phyloP scores from a whole-genome alignment of 345 rosid genomes.

The Turnera subulata region DNA sequence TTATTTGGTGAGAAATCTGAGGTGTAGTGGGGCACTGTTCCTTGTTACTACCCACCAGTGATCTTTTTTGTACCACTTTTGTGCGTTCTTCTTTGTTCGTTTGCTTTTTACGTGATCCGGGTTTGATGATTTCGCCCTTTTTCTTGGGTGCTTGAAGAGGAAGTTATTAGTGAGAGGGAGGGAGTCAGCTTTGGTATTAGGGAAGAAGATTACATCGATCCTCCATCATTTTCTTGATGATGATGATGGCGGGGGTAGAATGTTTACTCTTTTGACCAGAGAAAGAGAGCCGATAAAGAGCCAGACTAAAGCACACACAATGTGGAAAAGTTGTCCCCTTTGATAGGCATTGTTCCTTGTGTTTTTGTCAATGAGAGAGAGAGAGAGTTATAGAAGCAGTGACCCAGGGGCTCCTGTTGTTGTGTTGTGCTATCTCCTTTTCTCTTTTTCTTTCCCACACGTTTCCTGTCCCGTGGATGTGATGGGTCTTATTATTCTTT shows the following conservation, averaged over 20 bases:
- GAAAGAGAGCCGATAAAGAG: slow-evolving; percentile 13
- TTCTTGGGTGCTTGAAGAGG: slow-evolving; percentile 23
- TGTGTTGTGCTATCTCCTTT: neutral
- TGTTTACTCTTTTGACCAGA: slow-evolving; percentile 15
- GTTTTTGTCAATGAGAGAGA: slow-evolving; percentile 16
- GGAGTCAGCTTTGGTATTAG: slow-evolving; percentile 30
- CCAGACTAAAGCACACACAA: slow-evolving; percentile 11
- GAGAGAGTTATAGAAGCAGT: slow-evolving; percentile 12
- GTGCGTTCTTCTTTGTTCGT: slow-evolving; percentile 4
- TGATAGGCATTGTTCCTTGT: slow-evolving; percentile 21
- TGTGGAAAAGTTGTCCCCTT: slow-evolving; percentile 28
- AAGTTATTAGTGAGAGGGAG: slow-evolving; percentile 12
- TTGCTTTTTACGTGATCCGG: slow-evolving; percentile 24
- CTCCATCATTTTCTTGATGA: slow-evolving; percentile 17
- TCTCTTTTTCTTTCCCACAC: slow-evolving; percentile 25
- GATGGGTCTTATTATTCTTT: slow-evolving; percentile 7
- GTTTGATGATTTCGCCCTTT: slow-evolving; percentile 27
- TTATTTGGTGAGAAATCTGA: neutral
- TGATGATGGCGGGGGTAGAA: slow-evolving; percentile 10
- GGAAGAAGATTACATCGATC: slow-evolving; percentile 15
- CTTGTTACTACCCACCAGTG: too few species aligned
- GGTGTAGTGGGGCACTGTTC: slow-evolving; percentile 9
- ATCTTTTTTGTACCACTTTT: slow-evolving; percentile 9
- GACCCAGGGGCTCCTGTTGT: neutral
- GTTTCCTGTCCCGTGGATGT: slow-evolving; percentile 26